These are phyloP conservation scores for Dendryphion nanum DNA, from an alignment of 2,329 filamentous ascomycete genomes.

Conservation along the genomic window DNA sequence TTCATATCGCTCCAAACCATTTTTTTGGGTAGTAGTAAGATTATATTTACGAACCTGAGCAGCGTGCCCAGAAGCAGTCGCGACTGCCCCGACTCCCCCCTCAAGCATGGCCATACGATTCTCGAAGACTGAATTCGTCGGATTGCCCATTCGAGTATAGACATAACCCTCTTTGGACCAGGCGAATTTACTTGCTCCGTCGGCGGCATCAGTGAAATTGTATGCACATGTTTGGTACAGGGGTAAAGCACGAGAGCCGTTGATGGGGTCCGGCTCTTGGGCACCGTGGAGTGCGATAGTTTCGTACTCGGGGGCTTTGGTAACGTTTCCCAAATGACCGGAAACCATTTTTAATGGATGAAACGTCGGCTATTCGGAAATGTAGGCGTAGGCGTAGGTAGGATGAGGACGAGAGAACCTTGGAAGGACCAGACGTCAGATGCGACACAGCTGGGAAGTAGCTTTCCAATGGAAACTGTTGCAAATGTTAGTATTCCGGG, in stretches of 20 bases:
- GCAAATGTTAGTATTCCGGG: too few relatives aligned
- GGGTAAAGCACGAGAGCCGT: constrained; percentile 19
- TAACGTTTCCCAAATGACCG: constrained; percentile 19
- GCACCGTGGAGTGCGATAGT: constrained; percentile 20
- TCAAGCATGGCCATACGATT: constrained; percentile 40
- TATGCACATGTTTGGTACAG: constrained; percentile 20
- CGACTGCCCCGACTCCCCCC: constrained; percentile 39
- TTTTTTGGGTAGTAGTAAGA: background rate
- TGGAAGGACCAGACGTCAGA: too few relatives aligned
- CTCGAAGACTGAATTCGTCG: constrained; percentile 42
- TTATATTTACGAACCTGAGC: constrained; percentile 14
- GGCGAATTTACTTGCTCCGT: constrained; percentile 32
- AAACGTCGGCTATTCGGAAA: too few relatives aligned
- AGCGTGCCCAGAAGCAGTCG: constrained; percentile 39
- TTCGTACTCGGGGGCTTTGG: constrained; percentile 19
- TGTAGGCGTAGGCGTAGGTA: too few relatives aligned
- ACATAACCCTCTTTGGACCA: constrained; percentile 34
- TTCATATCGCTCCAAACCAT: too few relatives aligned
- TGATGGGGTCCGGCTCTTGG: constrained; percentile 22
- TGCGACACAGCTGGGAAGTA: too few relatives aligned
- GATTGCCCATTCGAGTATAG: constrained; percentile 24
- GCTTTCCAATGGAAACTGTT: too few relatives aligned
- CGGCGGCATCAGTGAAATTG: constrained; percentile 38
- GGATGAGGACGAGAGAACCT: too few relatives aligned
- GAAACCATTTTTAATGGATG: constrained; percentile 21